phyloP scores from a whole-genome alignment of 225 moss, liverwort and hornwort genomes.

The Marchantia paleacea region DNA sequence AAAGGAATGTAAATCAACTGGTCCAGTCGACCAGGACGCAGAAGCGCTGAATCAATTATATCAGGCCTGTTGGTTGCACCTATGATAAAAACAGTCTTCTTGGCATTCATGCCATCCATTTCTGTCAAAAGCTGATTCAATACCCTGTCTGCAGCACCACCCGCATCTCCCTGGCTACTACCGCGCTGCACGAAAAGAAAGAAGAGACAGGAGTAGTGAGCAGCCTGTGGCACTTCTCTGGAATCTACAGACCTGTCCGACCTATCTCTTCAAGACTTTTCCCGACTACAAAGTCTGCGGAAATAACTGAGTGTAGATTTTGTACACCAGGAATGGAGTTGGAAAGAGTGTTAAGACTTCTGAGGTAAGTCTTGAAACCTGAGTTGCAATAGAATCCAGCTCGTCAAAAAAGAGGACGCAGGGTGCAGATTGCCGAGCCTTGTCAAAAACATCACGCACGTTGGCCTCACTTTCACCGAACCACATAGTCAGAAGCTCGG shows the following conservation, averaged over 20 bases:
- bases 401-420: conserved; percentile 51
- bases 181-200: conserved; percentile 14
- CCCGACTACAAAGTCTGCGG: background rate
- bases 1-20: conserved; percentile 61
- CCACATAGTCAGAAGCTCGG: conserved; percentile 83
- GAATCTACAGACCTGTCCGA: background rate
- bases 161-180: conserved; percentile 40
- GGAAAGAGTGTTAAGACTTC: background rate
- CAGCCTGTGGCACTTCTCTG: background rate
- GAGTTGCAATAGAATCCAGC: conserved; percentile 45
- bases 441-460: conserved; percentile 65
- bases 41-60: conserved; percentile 79
- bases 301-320: too few species aligned
- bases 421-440: conserved; percentile 46
- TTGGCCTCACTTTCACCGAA: conserved; percentile 98
- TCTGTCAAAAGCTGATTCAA: conserved; percentile 45
- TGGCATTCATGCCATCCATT: conserved; percentile 56
- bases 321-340: background rate
- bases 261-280: background rate
- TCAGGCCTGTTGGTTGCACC: conserved; percentile 95
- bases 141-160: conserved; percentile 47
- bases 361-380: conserved; percentile 17
- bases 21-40: conserved; percentile 83
- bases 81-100: conserved; percentile 93
- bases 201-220: background rate